Percentiles rank a stretch among this genome's conserved stretches.
phyloP scores from a whole-genome alignment of 495 filamentous ascomycete species.

The Penicillium cosmopolitanum region DNA sequence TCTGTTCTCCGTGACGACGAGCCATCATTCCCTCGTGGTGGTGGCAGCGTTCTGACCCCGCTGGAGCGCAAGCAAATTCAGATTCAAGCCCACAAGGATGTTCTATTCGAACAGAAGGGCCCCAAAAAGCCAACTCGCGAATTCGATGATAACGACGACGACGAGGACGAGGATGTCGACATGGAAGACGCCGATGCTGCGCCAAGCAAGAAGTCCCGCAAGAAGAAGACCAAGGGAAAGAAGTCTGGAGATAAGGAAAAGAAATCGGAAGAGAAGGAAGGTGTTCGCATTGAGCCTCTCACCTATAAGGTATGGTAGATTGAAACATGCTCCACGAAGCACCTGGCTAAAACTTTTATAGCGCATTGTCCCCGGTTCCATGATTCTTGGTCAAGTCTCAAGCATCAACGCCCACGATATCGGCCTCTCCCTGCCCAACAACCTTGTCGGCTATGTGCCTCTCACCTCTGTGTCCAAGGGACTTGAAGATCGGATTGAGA shows the following conservation, averaged over 20 bases:
- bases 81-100: constrained; percentile 89
- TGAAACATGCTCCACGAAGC: not conserved
- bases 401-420: constrained; percentile 80
- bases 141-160: constrained; percentile 47
- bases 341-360: constrained; percentile 47
- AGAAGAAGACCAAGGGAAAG: constrained; percentile 54
- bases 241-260: constrained; percentile 49
- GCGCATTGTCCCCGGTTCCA: constrained; percentile 79
- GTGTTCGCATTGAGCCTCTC: constrained; percentile 78
- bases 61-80: constrained; percentile 96
- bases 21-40: constrained; percentile 87
- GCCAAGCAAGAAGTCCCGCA: constrained; percentile 54
- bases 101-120: constrained; percentile 83
- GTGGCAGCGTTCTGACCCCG: constrained; percentile 86
- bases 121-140: constrained; percentile 50
- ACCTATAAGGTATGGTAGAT: constrained; percentile 75
- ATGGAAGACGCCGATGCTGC: constrained; percentile 50
- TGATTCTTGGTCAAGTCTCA: constrained; percentile 84
- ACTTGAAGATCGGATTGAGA: constrained; percentile 69
- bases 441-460: constrained; percentile 84
- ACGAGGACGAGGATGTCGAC: constrained; percentile 42
- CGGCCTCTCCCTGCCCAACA: constrained; percentile 84
- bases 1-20: constrained; percentile 75
- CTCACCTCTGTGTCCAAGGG: constrained; percentile 85
- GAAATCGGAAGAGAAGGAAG: constrained; percentile 50